phyloP scores from a whole-genome alignment of 352 stramenopile genomes.

The Pythium coloratum region DNA sequence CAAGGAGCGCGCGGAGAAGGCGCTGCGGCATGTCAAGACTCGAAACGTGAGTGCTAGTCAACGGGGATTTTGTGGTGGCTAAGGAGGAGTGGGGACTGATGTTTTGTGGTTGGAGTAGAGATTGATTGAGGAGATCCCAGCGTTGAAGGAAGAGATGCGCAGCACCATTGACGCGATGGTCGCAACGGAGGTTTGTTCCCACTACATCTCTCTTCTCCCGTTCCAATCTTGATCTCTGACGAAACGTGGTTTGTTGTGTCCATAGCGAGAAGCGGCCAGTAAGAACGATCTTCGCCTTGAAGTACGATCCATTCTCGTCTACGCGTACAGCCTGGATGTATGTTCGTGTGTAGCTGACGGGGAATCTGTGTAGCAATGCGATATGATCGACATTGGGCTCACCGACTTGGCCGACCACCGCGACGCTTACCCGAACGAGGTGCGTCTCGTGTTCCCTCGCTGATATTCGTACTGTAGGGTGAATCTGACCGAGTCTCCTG shows the following conservation, averaged over 20 bases:
- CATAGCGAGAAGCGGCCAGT: conserved; percentile 30
- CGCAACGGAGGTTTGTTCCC: conserved; percentile 50
- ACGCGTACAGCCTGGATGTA: no score
- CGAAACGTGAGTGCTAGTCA: conserved; percentile 60
- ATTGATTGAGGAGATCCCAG: conserved; percentile 54
- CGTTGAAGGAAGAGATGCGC: conserved; percentile 54
- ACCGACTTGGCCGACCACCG: conserved; percentile 72
- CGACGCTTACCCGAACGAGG: conserved; percentile 67
- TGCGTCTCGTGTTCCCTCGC: conserved; percentile 17
- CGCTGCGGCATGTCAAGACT: conserved; percentile 68
- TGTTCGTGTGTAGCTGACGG: no score
- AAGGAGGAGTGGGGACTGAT: not conserved
- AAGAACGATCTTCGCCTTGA: conserved; percentile 79
- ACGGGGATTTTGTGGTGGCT: not conserved
- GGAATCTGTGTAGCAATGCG: conserved; percentile 57
- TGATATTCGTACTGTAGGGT: not conserved
- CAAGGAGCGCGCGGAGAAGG: conserved; percentile 62
- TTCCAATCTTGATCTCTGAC: no score
- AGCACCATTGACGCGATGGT: conserved; percentile 60
- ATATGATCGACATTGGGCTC: conserved; percentile 78
- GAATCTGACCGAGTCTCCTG: not conserved
- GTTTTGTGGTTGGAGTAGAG: conserved; percentile 38
- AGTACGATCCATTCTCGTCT: conserved; percentile 29
- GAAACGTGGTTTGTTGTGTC: not conserved
- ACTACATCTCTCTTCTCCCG: no score